Conservation (phyloP, 2,329 filamentous ascomycete species). For the Neopestalotiopsis sp. region DNA sequence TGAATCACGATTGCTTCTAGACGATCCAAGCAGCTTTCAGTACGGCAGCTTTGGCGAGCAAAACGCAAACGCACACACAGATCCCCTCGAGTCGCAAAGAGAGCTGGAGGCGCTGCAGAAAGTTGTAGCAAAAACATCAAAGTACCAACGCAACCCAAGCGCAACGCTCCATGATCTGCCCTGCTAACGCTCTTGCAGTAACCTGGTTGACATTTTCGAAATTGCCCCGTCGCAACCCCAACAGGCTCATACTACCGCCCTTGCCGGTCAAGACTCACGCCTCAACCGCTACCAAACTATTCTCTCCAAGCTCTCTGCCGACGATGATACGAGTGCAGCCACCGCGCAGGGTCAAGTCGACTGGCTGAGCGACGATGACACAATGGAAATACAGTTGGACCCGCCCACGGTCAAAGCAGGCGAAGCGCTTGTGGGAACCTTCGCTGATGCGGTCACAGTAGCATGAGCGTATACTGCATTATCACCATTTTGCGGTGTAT, state of each 20-base stretch:
- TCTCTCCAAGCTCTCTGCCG: conserved; percentile 61
- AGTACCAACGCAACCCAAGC: conserved; percentile 48
- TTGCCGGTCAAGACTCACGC: conserved; percentile 59
- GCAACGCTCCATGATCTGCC: conserved; percentile 7
- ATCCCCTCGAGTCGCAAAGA: conserved; percentile 65
- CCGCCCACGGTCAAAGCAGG: conserved; percentile 42
- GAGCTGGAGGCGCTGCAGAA: conserved; percentile 69
- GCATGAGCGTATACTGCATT: conserved; percentile 34
- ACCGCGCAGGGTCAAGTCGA: conserved; percentile 52
- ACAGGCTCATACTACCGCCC: conserved; percentile 33
- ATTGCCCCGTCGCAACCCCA: conserved; percentile 58
- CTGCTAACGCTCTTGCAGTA: conserved; percentile 44
- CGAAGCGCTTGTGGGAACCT: conserved; percentile 61
- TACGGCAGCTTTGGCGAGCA: conserved; percentile 69
- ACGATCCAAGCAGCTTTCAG: conserved; percentile 62
- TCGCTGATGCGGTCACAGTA: conserved; percentile 63
- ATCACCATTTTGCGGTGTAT: neutral
- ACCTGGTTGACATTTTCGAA: conserved; percentile 72
- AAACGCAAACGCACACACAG: conserved; percentile 57
- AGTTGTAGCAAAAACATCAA: conserved; percentile 67
- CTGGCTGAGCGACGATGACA: conserved; percentile 58
- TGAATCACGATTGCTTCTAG: conserved; percentile 63
- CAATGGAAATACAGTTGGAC: conserved; percentile 48
- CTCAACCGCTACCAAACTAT: conserved; percentile 65
- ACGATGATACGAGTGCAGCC: conserved; percentile 44